Evolutionary conservation across 1,139 yeast species (phyloP), one percentile per base, ranked within the genome.

Genomic region (Starmera stellimalicola): DNA sequence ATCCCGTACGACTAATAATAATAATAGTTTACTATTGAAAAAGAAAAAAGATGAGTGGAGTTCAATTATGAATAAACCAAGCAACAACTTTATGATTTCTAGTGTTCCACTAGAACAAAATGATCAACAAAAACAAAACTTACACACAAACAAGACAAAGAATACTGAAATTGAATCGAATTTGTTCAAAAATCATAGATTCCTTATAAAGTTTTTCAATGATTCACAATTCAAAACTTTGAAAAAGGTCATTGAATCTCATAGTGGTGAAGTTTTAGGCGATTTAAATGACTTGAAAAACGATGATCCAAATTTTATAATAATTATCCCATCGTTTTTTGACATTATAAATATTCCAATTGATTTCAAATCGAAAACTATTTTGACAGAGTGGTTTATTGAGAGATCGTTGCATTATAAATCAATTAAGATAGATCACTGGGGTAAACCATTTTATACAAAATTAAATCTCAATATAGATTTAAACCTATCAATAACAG

Each of bases 341-440:
- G n/a, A 26, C 4, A 15, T 29, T 7, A 19, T 19, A 3, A 29
- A 41, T 3, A 27, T 46, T 2, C 45, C 49, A 18, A 12, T 30
- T 3, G 30, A 36, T 20, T 33, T 35, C 15, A 35, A 34, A 16
- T 29, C 34, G 4, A 19, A 18, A 4, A 33, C 34, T 15, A 33
- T 46, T 1, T 14, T 74, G 3, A 80, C 95, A 2, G 96, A 88
- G 55, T 85, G 95, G 88, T 79, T 82, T 45, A 59, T 88, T 18
- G 97, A 88, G 54, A 57, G 96, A 39, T 71, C 84, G 22, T 60
- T 87, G 22, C 79, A 70, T 53, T 79, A 80, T 47, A 68, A 70
- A 30, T 57, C 58, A 33, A 49, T 78, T 5, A 56, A 62, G 10
- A 46, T 62, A 26, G 95, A 85, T 51, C 55, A 65, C n/a, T 88